Evolutionary conservation across 2,329 filamentous ascomycete species (phyloP), one percentile per base, ranked within the genome.

Genomic region (Ophiostoma piceae): DNA sequence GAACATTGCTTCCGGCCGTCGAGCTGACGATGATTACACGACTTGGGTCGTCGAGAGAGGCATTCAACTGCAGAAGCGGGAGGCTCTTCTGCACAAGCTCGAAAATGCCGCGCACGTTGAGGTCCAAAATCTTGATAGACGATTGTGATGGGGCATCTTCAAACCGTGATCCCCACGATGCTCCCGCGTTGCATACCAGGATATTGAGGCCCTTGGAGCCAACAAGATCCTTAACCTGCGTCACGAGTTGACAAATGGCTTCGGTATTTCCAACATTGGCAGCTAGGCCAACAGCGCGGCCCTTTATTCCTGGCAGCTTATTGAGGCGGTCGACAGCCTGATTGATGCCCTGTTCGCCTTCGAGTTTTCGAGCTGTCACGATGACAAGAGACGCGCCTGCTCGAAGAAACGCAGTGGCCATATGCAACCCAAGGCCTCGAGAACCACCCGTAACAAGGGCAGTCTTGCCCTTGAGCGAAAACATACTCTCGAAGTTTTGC

Each of bases 61-160:
- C 71, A 32, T 68, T 68, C 14, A 64, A 37, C 67, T 65, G 54
- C 32, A 74, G 66, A 65, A 74, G 71, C 29, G 73, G 73, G 51
- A 74, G 70, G 73, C 29, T 85, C 82, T 85, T 83, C 76, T 90
- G 87, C 35, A 88, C 85, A 8, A 87, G 85, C 74, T 88, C 86
- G 75, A 92, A 91, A 3, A 92, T 86, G 54, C 86, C 88, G 80
- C 90, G 88, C 62, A 91, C 89, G 73, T 91, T 92, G 75, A 88
- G 75, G 75, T 90, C 87, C 82, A 91, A 85, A 64, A 91, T 88
- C 77, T 89, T 90, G 71, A 83, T n/a, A 57, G 51, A 57, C 7
- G 51, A 57, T n/a, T 26, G 51, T n/a, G 51, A 26, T 4, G 51
- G 51, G 9, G 51, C 51, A 57, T 57, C 51, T 14, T 57, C 51